Base-by-base conservation (phyloP, 2,329 filamentous ascomycete species). In the Trichoderma aggressivum region DNA sequence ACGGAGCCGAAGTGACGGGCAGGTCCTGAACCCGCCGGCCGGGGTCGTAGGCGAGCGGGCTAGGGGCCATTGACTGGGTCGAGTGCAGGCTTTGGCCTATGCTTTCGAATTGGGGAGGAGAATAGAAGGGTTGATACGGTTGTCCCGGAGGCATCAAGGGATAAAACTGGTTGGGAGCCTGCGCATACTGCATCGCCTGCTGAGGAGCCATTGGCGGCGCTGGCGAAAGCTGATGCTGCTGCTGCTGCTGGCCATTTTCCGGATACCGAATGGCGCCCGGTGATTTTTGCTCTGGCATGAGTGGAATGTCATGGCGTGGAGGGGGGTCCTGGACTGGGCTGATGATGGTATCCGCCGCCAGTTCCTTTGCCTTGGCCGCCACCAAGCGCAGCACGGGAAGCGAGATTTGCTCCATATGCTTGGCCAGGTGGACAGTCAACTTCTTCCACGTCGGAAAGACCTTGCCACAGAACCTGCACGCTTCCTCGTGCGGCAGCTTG, bases 371-470 rank as follows among this genome's bases (percentile, higher is more conserved):
- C 67, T 76, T 81, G 47, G 76, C 78, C 6, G 84, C 84, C 4
- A 90, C 88, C 3, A 91, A 83, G 18, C 84, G 82, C 70, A 97
- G 84, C 36, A 97, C 88, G 0, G 94, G 94, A 77, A 97, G 87
- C 76, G 92, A 93, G 77, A 97, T 92, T 74, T 94, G 90, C 80
- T 97, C 94, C 94, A 98, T 96, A 79, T 98, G 94, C 80, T 95
- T 95, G 63, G 94, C 94, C 78, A 97, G 82, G 81, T 97, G 94
- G n/a, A 96, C 93, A 0, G 93, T 97, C 72, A 97, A 84, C 82
- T 97, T 97, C 86, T 97, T 97, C 94, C 94, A 97, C 50, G 89
- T 93, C 39, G 88, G 89, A 80, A 94, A 94, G 14, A 88, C 85
- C 80, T 91, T 94, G 72, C 91, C 91, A 77, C 94, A 97, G 83